These are phyloP conservation scores for Lipomyces spencermartinsiae DNA, from an alignment of 805 yeast genomes.

Conservation along the genomic window DNA sequence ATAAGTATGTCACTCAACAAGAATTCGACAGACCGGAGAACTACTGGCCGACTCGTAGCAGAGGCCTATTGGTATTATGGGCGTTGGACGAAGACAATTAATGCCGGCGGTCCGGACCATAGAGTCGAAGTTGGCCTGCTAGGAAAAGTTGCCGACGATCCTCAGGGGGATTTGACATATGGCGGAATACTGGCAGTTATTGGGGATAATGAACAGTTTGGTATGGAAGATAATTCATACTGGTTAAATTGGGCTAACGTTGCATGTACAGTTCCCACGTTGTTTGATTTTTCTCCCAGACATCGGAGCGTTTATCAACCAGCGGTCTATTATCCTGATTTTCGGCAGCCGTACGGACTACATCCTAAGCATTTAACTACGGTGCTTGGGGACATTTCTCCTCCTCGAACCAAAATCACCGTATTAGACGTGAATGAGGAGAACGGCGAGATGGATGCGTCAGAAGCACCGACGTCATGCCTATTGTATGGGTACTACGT, in stretches of 20 bases:
- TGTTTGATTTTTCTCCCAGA: slow-evolving; percentile 34
- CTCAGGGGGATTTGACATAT: slow-evolving; percentile 33
- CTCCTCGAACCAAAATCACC: slow-evolving; percentile 27
- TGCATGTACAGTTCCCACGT: slow-evolving; percentile 28
- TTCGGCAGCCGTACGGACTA: slow-evolving; percentile 34
- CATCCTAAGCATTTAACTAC: slow-evolving; percentile 36
- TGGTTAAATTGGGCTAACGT: background rate
- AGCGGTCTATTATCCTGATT: slow-evolving; percentile 28
- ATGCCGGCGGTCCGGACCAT: slow-evolving; percentile 10
- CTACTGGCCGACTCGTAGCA: slow-evolving; percentile 21
- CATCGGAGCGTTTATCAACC: slow-evolving; percentile 21
- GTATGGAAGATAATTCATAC: slow-evolving; percentile 10
- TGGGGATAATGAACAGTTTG: slow-evolving; percentile 36
- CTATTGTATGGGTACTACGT: slow-evolving; percentile 53
- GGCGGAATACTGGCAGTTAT: slow-evolving; percentile 37
- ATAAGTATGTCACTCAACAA: slow-evolving; percentile 21
- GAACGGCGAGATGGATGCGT: slow-evolving; percentile 17
- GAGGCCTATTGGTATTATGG: slow-evolving; percentile 34
- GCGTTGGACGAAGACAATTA: slow-evolving; percentile 29
- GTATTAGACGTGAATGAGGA: slow-evolving; percentile 28
- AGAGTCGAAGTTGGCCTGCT: slow-evolving; percentile 33
- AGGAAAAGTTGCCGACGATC: slow-evolving; percentile 27
- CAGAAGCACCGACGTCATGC: slow-evolving; percentile 45
- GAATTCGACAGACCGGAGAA: slow-evolving; percentile 11
- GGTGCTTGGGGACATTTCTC: slow-evolving; percentile 24